Conservation (phyloP, 2,329 filamentous ascomycete genomes). For the Neopestalotiopsis sp. region DNA sequence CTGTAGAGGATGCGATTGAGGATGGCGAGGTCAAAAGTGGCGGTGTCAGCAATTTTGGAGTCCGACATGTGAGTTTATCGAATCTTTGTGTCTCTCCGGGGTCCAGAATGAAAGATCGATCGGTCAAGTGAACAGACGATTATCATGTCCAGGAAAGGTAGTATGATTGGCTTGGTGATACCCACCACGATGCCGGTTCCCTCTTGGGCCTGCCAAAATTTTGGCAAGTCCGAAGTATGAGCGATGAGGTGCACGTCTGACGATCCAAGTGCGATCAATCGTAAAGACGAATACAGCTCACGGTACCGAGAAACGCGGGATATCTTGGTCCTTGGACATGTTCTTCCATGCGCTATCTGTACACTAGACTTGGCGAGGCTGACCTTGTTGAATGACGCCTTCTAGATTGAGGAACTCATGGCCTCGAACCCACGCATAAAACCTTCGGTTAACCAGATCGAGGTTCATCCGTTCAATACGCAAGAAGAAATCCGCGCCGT, state of each 20-base stretch:
- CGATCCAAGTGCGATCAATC: no score
- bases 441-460: constrained; percentile 80
- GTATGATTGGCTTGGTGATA: no score
- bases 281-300: no score
- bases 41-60: constrained; percentile 80
- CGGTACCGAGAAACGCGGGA: no score
- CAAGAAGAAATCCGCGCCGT: constrained; percentile 68
- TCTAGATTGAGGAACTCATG: constrained; percentile 71
- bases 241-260: not conserved
- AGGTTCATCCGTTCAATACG: constrained; percentile 84
- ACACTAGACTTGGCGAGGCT: not conserved
- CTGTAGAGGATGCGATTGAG: constrained; percentile 75
- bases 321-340: no score
- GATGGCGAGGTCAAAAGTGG: constrained; percentile 73
- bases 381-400: not conserved
- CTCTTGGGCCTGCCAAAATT: not conserved
- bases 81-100: no score
- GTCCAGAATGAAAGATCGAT: no score
- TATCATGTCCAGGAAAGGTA: no score
- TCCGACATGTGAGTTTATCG: constrained; percentile 64
- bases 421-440: constrained; percentile 62
- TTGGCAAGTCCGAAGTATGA: not conserved
- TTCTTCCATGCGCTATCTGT: no score
- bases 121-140: no score
- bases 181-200: no score